phyloP scores from a whole-genome alignment of 1,284 basidiomycete species.

The Sanguinoderma infundibulare region DNA sequence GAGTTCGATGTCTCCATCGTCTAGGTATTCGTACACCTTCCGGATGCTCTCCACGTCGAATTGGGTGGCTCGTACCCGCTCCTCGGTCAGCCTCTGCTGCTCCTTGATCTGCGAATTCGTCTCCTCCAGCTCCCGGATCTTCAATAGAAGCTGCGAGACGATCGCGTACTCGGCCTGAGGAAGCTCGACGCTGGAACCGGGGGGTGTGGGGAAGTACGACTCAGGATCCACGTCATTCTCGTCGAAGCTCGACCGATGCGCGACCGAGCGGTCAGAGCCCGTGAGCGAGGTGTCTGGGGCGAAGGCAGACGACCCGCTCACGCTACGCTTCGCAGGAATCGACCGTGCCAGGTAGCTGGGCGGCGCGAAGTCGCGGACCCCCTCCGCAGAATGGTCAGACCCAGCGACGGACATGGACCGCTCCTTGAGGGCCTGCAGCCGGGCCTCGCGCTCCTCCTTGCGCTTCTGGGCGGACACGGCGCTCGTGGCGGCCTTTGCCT shows the following conservation, averaged over 20 bases:
- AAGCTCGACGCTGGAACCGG: slow-evolving; percentile 1
- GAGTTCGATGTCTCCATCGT: slow-evolving; percentile 52
- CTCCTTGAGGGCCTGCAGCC: slow-evolving; percentile 48
- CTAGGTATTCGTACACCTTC: slow-evolving; percentile 73
- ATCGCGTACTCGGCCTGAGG: slow-evolving; percentile 53
- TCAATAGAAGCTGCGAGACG: slow-evolving; percentile 73
- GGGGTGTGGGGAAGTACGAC: slow-evolving; percentile 16
- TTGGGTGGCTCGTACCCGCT: slow-evolving; percentile 68
- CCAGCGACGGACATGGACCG: slow-evolving; percentile 38
- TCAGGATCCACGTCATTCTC: slow-evolving; percentile 8
- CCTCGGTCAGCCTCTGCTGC: slow-evolving; percentile 66
- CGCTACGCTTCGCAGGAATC: slow-evolving; percentile 6
- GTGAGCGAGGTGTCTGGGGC: not conserved
- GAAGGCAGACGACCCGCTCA: slow-evolving; percentile 3
- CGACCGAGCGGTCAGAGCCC: slow-evolving; percentile 3
- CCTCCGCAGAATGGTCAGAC: slow-evolving; percentile 25
- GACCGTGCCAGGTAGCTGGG: slow-evolving; percentile 35
- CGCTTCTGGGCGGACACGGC: slow-evolving; percentile 41
- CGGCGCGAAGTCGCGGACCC: slow-evolving; percentile 65
- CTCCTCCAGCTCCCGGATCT: slow-evolving; percentile 80
- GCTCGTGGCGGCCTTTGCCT: slow-evolving; percentile 47
- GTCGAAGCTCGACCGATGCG: slow-evolving; percentile 1
- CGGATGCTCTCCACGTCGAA: slow-evolving; percentile 73
- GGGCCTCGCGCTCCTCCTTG: slow-evolving; percentile 61
- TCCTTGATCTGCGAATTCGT: slow-evolving; percentile 73